These are phyloP conservation scores for Tolypocladium pustulatum DNA, from an alignment of 2,329 filamentous ascomycete species.

Conservation along the genomic window DNA sequence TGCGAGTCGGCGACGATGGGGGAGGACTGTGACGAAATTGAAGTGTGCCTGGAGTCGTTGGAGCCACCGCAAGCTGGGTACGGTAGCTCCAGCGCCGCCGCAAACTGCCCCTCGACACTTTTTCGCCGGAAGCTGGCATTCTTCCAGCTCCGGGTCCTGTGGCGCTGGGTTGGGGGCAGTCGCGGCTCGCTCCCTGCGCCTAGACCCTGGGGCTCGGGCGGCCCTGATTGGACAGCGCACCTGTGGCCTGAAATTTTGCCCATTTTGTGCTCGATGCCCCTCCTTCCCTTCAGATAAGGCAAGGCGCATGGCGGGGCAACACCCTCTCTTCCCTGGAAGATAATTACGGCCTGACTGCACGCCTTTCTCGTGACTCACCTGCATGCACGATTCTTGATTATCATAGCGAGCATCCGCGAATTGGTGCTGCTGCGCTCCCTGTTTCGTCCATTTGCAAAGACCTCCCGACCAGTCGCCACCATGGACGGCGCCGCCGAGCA, in stretches of 20 bases:
- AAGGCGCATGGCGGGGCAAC: constrained; percentile 9
- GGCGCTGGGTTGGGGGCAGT: not conserved
- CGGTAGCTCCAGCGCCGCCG: constrained; percentile 7
- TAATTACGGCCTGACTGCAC: not conserved
- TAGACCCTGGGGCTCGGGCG: not conserved
- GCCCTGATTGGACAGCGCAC: constrained; percentile 7
- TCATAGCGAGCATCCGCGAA: not conserved
- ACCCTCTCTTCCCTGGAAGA: not conserved
- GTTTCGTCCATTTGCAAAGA: not conserved
- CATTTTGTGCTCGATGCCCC: constrained; percentile 5
- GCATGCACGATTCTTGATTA: not conserved
- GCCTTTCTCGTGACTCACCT: not conserved
- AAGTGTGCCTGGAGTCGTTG: constrained; percentile 1
- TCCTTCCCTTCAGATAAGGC: constrained; percentile 5
- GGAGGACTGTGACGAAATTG: constrained; percentile 2
- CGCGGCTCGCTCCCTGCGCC: not conserved
- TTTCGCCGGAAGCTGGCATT: constrained; percentile 16
- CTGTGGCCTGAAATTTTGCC: constrained; percentile 8
- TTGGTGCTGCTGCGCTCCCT: not conserved
- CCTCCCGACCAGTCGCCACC: constrained; percentile 3
- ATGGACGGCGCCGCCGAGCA: constrained; percentile 22
- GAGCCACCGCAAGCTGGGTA: constrained; percentile 3
- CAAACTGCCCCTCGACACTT: constrained; percentile 15
- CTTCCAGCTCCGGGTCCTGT: constrained; percentile 12
- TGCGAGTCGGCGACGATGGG: constrained; percentile 2